phyloP scores from a whole-genome alignment of 2,329 filamentous ascomycete species.

The Graphium sp. region DNA sequence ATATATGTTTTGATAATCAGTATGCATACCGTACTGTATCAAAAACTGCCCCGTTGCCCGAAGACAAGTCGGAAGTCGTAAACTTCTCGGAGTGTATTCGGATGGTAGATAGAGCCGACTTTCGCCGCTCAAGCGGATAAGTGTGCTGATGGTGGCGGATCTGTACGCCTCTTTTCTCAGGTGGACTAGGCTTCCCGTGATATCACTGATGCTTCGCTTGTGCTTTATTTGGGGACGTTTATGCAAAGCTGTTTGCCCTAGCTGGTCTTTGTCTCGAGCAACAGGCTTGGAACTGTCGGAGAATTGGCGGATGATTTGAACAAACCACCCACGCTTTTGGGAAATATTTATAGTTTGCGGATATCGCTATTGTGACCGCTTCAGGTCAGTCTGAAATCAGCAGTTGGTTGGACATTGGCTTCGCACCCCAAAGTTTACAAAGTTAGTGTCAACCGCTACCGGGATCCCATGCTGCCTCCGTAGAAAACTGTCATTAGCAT shows the following conservation, averaged over 20 bases:
- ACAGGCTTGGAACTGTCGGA: background rate
- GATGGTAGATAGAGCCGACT: slow-evolving; percentile 42
- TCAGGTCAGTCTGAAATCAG: background rate
- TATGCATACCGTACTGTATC: slow-evolving; percentile 35
- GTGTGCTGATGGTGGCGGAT: slow-evolving; percentile 33
- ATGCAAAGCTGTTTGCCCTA: too few species aligned
- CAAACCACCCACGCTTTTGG: slow-evolving; percentile 18
- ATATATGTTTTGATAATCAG: background rate
- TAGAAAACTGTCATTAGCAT: too few species aligned
- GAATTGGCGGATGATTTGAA: slow-evolving; percentile 15
- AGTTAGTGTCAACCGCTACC: too few species aligned
- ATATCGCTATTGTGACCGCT: background rate
- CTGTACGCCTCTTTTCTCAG: slow-evolving; percentile 26
- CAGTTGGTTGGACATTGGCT: too few species aligned
- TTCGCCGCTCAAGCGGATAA: slow-evolving; percentile 46
- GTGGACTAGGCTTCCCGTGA: slow-evolving; percentile 27
- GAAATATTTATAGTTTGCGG: background rate
- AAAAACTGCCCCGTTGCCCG: slow-evolving; percentile 50
- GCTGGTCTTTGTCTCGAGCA: too few species aligned
- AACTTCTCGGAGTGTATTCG: slow-evolving; percentile 37
- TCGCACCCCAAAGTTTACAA: too few species aligned
- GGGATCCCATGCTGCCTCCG: too few species aligned
- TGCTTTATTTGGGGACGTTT: slow-evolving; percentile 16
- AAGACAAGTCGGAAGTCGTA: slow-evolving; percentile 47
- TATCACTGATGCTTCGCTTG: slow-evolving; percentile 37